Evolutionary conservation across 2,329 filamentous ascomycete genomes (phyloP), one percentile per base, ranked within the genome.

Genomic region (Camptophora hylomeconis): DNA sequence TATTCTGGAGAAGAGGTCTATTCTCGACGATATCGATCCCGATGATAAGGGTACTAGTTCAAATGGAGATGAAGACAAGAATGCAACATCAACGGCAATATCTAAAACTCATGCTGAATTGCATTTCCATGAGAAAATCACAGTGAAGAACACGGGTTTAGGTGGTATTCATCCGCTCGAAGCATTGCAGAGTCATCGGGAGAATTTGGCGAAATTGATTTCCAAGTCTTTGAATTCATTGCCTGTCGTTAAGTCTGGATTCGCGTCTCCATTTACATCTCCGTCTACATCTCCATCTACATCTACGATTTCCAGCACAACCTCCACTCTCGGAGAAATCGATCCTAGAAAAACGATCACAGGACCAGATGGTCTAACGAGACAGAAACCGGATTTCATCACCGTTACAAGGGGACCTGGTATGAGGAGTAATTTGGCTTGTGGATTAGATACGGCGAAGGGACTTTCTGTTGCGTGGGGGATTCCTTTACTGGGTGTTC

Each of bases 331-430:
- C n/a, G n/a, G n/a, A n/a, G n/a, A n/a, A n/a, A n/a, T n/a, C n/a
- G n/a, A n/a, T n/a, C n/a, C 17, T n/a, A 23, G 11, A 3, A 7
- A 18, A 12, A 23, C 15, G 28, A 30, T 53, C 7, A 34, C 26
- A 4, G 27, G 44, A 2, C 33, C 36, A n/a, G 41, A 50, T 38
- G 37, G 37, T 19, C 43, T 20, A 14, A 28, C 42, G 7, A 59
- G 57, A 27, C 52, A 53, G 38, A 65, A 68, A 22, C 83, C 82
- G 0, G 80, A 94, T 56, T 80, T 94, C 38, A 65, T 98, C n/a
- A 72, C 80, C 5, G 86, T 80, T 10, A 95, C 89, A 5, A 69
- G 87, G 32, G 89, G 89, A 0, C 89, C 89, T 0, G 89, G 89
- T 12, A 93, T 94, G 80, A 61, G 69, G 17, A 67, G 77, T 4